These are phyloP conservation scores for Sarcocystis neurona DNA, from an alignment of 169 alveolate genomes.

Conservation along the genomic window DNA sequence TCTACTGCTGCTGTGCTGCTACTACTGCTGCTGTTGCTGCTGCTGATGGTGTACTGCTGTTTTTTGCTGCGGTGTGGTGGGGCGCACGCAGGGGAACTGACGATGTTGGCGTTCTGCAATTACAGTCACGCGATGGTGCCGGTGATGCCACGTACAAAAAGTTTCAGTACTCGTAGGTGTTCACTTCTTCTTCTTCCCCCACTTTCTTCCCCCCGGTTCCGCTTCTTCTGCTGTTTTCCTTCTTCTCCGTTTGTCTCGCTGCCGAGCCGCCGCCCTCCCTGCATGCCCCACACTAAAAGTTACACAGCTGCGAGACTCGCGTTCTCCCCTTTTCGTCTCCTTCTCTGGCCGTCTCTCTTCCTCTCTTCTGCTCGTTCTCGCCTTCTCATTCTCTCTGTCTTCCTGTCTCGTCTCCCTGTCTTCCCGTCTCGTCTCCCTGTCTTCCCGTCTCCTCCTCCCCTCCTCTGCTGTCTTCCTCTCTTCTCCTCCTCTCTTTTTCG, in stretches of 20 bases:
- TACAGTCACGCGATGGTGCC: constrained; percentile 28
- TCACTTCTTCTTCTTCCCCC: not conserved
- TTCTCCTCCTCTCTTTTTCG: no score
- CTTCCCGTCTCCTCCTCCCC: no score
- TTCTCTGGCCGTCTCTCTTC: not conserved
- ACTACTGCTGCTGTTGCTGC: not conserved
- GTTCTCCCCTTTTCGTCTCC: not conserved
- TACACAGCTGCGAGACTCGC: not conserved
- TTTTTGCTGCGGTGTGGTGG: not conserved
- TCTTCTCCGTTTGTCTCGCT: not conserved
- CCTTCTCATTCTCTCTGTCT: no score
- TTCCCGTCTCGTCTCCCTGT: no score
- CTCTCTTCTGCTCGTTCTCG: not conserved
- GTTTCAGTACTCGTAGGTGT: constrained; percentile 39
- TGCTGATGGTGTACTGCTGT: not conserved
- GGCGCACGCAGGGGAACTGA: constrained; percentile 19
- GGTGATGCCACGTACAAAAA: constrained; percentile 29
- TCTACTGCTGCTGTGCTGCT: not conserved
- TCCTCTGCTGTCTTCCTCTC: no score
- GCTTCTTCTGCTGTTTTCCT: not conserved
- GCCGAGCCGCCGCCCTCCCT: not conserved
- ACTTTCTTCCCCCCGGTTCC: not conserved
- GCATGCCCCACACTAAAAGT: not conserved
- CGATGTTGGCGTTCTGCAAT: constrained; percentile 20
- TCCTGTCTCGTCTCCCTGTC: no score